phyloP scores from a whole-genome alignment of 257 asterid species.

The Petunia secreta region DNA sequence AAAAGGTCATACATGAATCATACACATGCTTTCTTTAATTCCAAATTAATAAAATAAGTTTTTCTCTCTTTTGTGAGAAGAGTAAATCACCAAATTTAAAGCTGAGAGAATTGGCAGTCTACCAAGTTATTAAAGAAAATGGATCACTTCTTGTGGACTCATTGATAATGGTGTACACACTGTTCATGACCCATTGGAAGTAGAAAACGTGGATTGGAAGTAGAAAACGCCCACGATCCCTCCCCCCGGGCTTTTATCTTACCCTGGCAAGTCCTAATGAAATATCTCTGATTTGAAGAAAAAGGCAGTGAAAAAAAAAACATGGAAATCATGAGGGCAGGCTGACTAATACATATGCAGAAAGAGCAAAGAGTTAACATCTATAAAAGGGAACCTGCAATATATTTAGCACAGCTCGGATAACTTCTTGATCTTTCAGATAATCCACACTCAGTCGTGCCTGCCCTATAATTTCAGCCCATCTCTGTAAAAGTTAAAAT shows the following conservation, averaged over 20 bases:
- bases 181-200: neutral
- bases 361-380: neutral
- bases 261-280: neutral
- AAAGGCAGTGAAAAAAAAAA: neutral
- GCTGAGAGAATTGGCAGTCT: neutral
- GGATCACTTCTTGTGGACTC: constrained; percentile 1
- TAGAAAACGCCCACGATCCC: neutral
- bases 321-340: neutral
- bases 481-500: constrained; percentile 63
- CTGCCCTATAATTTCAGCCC: constrained; percentile 93
- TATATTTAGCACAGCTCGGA: constrained; percentile 90
- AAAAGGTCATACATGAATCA: neutral
- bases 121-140: neutral
- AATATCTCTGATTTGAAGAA: neutral
- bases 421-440: constrained; percentile 88
- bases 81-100: neutral
- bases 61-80: neutral
- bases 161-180: neutral
- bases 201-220: neutral
- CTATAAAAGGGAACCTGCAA: constrained; percentile 65
- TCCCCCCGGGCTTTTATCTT: neutral
- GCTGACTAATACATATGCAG: neutral
- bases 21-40: neutral
- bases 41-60: neutral
- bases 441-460: constrained; percentile 88